Base-by-base conservation (phyloP, 179 eudicot genomes). In the Amaranthus tricolor region DNA sequence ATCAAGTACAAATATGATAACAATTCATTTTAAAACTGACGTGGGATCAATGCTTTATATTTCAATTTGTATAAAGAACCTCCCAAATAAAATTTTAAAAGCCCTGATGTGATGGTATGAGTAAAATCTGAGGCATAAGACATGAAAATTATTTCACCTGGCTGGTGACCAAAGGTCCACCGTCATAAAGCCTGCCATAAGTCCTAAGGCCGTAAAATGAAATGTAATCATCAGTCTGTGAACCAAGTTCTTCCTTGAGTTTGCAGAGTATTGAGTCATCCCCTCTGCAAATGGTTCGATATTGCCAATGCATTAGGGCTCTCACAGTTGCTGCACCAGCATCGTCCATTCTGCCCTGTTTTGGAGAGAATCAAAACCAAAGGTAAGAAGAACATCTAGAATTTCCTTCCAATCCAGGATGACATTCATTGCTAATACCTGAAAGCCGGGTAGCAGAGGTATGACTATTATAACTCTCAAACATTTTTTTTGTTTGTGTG, bases 281-380 rank as follows among this genome's bases (percentile, higher is more conserved):
- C 81, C 98, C 98, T 83, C 98, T 85, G 78, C 94, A 90, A 77
- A 96, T 93, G 73, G 97, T 94, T 84, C 98, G 86, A 87, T 96
- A 91, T 76, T 93, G 99, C 98, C 98, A 96, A 80, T 93, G 98
- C 99, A 96, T 88, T 64, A 96, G 79, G 70, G 93, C 90, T 89
- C 98, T 91, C 66, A 96, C 99, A 40, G 99, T 88, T 66, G 97
- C 99, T 15, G 99, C 99, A 78, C 99, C 98, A 72, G 86, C 79
- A 83, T 96, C 98, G 85, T 96, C 99, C 84, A 94, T 73, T 62
- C 98, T 98, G 17, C 98, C 99, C 98, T 96, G 84, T 70, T 54
- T 65, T 85, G 21, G 19, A 47, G 24, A 69, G n/a, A 75, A 73
- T 70, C 43, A 75, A 82, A 40, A 58, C 24, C 70, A 70, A 12